phyloP scores from a whole-genome alignment of 495 filamentous ascomycete species.

The Aspergillus homomorphus region DNA sequence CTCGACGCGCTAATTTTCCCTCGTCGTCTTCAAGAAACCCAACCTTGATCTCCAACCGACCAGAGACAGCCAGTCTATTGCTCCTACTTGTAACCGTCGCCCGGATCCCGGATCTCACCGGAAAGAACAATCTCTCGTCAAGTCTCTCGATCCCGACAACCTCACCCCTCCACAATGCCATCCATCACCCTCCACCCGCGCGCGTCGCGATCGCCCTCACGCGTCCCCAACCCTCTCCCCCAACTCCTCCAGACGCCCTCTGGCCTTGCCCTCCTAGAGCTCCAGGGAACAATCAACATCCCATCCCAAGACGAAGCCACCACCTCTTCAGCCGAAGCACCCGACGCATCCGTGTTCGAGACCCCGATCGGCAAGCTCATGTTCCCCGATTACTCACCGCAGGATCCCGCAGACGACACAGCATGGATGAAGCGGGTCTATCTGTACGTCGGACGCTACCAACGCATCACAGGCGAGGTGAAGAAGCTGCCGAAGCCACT shows the following conservation, averaged over 20 bases:
- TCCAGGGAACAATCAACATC: conserved; percentile 84
- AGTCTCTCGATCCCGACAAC: not conserved
- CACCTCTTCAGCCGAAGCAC: not conserved
- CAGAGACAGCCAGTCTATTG: not conserved
- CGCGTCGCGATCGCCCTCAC: conserved; percentile 14
- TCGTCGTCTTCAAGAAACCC: not conserved
- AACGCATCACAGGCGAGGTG: conserved; percentile 85
- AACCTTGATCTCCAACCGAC: not conserved
- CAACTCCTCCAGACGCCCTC: conserved; percentile 78
- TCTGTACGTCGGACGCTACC: conserved; percentile 83
- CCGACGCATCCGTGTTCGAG: conserved; percentile 30
- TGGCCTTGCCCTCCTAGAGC: conserved; percentile 74
- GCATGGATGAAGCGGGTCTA: conserved; percentile 88
- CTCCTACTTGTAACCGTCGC: not conserved
- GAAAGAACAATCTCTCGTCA: not conserved
- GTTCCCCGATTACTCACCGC: conserved; percentile 69
- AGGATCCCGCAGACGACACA: conserved; percentile 47
- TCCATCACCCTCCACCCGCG: conserved; percentile 38
- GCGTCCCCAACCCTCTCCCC: conserved; percentile 65
- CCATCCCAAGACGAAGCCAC: conserved; percentile 19
- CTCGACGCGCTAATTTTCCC: conserved; percentile 1
- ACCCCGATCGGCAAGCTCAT: conserved; percentile 68
- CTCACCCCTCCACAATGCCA: conserved; percentile 35
- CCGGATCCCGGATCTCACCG: too few relatives aligned
- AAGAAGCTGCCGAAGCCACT: conserved; percentile 77